Conservation (phyloP, 441 rosid genomes). For the Lepidium campestre region DNA sequence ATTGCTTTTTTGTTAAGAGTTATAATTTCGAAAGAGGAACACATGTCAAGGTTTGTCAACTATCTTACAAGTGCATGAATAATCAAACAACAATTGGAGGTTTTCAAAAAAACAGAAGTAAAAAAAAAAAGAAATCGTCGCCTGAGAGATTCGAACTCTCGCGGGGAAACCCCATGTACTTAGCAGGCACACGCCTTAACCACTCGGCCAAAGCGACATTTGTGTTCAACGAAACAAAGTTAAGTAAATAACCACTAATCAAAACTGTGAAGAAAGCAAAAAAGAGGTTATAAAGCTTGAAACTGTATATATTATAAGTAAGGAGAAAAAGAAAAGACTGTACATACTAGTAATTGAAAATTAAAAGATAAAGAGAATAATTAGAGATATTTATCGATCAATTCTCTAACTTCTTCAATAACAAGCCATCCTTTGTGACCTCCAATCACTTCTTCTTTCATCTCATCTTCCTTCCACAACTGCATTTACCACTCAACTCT, state of each 20-base stretch:
- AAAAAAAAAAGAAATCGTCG: not conserved
- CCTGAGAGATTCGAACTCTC: conserved; percentile 65
- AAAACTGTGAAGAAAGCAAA: not conserved
- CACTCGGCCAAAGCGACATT: conserved; percentile 70
- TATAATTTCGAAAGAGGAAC: not conserved
- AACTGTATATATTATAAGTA: not conserved
- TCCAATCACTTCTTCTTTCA: conserved; percentile 86
- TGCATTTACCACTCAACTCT: conserved; percentile 23
- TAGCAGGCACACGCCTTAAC: conserved; percentile 99
- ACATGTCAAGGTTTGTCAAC: not conserved
- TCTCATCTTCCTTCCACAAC: conserved; percentile 87
- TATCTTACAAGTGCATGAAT: not conserved
- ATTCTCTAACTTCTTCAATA: conserved; percentile 66
- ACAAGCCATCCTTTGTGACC: conserved; percentile 88
- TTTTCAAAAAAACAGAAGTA: too few relatives aligned
- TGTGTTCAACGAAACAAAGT: too few relatives aligned
- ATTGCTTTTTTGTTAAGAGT: not conserved
- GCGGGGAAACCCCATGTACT: conserved; percentile 98
- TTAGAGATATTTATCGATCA: conserved; percentile 52
- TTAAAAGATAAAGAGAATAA: not conserved
- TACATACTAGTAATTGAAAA: not conserved
- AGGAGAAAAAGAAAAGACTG: not conserved
- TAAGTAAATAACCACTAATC: too few relatives aligned
- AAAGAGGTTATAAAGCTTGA: not conserved
- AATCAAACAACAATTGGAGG: too few relatives aligned